A percentile compares a stretch with the other conserved stretches of the same genome.
Conservation (phyloP, 805 yeast genomes). For the Kazachstania psychrophila region DNA sequence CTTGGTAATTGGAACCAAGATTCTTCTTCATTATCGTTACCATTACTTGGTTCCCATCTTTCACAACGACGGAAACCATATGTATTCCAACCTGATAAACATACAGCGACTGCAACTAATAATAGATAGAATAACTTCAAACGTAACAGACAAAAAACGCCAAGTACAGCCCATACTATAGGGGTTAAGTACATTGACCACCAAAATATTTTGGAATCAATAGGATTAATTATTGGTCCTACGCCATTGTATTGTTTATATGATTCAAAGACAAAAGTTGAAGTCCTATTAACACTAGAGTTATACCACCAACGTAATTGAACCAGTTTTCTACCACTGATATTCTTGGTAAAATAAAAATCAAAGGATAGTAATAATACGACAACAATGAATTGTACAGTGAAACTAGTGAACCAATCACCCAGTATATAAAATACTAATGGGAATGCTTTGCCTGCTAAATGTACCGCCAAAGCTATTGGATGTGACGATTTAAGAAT, state of each 20-base stretch:
- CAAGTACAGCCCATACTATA: slow-evolving; percentile 63
- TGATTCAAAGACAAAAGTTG: slow-evolving; percentile 28
- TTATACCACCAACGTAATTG: slow-evolving; percentile 98
- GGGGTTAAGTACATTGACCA: slow-evolving; percentile 66
- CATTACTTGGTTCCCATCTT: slow-evolving; percentile 51
- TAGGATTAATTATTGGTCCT: slow-evolving; percentile 60
- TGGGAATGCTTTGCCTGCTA: slow-evolving; percentile 27
- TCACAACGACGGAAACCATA: slow-evolving; percentile 89
- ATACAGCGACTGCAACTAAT: slow-evolving; percentile 56
- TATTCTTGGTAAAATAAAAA: slow-evolving; percentile 89
- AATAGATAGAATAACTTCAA: slow-evolving; percentile 61
- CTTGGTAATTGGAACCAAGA: slow-evolving; percentile 27
- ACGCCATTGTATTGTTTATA: slow-evolving; percentile 28
- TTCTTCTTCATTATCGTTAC: slow-evolving; percentile 7
- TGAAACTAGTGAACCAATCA: slow-evolving; percentile 26
- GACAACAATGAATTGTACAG: slow-evolving; percentile 59
- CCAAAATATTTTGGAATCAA: slow-evolving; percentile 90
- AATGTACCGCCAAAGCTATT: slow-evolving; percentile 22
- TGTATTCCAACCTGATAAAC: slow-evolving; percentile 71
- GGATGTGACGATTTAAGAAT: slow-evolving; percentile 31
- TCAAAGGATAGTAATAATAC: slow-evolving; percentile 76
- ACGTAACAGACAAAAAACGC: slow-evolving; percentile 67
- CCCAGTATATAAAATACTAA: slow-evolving; percentile 27
- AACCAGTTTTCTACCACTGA: slow-evolving; percentile 80
- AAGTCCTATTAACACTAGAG: slow-evolving; percentile 29